Base-by-base conservation (phyloP, 331 rosid species). In the Malus hybrid region DNA sequence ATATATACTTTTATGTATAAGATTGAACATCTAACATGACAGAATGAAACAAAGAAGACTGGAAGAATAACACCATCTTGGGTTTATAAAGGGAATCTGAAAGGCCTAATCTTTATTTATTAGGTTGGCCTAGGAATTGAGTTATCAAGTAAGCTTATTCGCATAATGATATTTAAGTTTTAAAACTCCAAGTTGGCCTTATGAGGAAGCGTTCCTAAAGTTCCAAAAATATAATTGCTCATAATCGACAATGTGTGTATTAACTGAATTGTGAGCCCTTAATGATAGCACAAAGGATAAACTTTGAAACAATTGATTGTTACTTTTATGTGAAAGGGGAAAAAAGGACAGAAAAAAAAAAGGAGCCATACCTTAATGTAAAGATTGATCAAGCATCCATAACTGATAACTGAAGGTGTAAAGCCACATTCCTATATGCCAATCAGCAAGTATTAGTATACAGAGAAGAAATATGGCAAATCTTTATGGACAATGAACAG, bases 301-400 rank as follows among this genome's bases (percentile, higher is more conserved):
- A 33, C 18, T 57, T 54, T 18, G 60, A 44, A 44, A 44, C 10
- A 65, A 50, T 8, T 65, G 18, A 44, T n/a, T 33, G n/a, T 31
- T 65, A 74, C 74, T 67, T 27, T 65, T 74, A 79, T 24, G 34
- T 64, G n/a, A 48, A 50, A 75, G 9, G 28, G 57, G 42, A 72
- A 31, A 76, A 76, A 77, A 57, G 6, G 36, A 55, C 20, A 55
- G 60, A 0, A 54, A 2, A 13, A 28, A 6, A 28, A 29, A 63
- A 29, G 2, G 5, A 63, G 67, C 54, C 24, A 32, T 85, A 94
- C 99, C 97, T 94, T 94, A 60, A 88, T 77, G 75, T 88, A 94
- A 82, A 85, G 96, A 83, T 94, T 94, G 83, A 91, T 86, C 70
- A 94, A 87, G 85, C 99, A 94, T 52, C 99, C 97, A 85, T 91